These are phyloP conservation scores for Eucalyptus curtisii DNA, from an alignment of 345 rosid genomes.

Conservation along the genomic window DNA sequence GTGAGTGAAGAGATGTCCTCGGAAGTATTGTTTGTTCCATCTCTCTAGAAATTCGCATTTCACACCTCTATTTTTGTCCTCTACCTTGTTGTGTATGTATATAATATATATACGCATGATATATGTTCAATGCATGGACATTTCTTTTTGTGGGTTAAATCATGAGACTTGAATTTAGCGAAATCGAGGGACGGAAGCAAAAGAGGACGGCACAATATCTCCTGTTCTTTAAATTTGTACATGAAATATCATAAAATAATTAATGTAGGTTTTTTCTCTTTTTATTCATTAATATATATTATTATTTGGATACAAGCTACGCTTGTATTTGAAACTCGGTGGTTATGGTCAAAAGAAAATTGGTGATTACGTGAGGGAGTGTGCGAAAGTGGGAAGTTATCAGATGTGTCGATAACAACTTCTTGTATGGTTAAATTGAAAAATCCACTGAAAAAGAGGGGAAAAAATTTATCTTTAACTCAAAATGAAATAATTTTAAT, in stretches of 20 bases:
- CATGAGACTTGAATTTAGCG: not conserved
- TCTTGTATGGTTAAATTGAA: not conserved
- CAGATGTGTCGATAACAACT: accelerated
- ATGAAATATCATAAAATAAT: not conserved
- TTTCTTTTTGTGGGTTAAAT: not conserved
- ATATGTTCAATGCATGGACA: accelerated
- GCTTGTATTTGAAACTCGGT: not conserved
- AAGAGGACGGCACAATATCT: not conserved
- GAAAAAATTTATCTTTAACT: not conserved
- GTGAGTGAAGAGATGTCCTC: not conserved
- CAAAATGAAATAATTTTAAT: accelerated
- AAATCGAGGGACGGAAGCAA: not conserved
- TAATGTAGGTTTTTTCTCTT: not conserved
- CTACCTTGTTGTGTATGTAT: not conserved
- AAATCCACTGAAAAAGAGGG: not conserved
- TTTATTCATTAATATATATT: too few relatives aligned
- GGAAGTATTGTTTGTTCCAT: not conserved
- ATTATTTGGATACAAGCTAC: not conserved
- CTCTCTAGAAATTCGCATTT: not conserved
- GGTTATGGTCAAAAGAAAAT: accelerated
- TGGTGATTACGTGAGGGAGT: accelerated
- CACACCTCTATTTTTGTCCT: not conserved
- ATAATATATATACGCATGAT: too few relatives aligned
- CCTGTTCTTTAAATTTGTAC: too few relatives aligned
- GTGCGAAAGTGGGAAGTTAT: accelerated